Evolutionary conservation across 2,329 filamentous ascomycete genomes (phyloP), one percentile per base, ranked within the genome.

Genomic region (Colletotrichum gloeosporioides): DNA sequence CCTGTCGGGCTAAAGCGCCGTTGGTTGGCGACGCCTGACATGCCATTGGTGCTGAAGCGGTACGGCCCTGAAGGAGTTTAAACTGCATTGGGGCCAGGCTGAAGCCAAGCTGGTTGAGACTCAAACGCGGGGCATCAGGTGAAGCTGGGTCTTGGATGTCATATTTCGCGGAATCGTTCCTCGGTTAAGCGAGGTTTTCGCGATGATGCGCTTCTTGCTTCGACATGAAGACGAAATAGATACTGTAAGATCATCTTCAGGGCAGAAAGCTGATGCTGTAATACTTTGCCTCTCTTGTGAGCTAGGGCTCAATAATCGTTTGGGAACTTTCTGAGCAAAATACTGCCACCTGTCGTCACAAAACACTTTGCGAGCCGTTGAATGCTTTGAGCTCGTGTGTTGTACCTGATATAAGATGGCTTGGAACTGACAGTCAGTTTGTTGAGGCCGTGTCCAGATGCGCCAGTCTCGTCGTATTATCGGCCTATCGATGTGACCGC

Each of bases 191-290:
- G n/a, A 49, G 44, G 44, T 13, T 22, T 22, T 49, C 44, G n/a
- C 12, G n/a, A 53, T 25, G n/a, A 12, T 8, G 44, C n/a, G n/a
- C n/a, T 53, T 22, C 44, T 53, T 53, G 44, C 4, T 13, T 25
- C 44, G 44, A 53, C 13, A 53, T 53, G n/a, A 0, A 3, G 44
- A 53, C 44, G n/a, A 2, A 0, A 22, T 3, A 53, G n/a, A 53
- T 53, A 22, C 0, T 22, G 44, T 13, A 3, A 25, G 6, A 2
- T 2, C 44, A 13, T 0, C 12, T 53, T 53, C 0, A 53, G n/a
- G 0, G 44, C 44, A 0, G 1, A n/a, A 53, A 25, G n/a, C n/a
- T 22, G 15, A n/a, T 53, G 44, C n/a, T 13, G 44, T 53, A 22
- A 53, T 13, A 13, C 44, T 25, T 53, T 53, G 44, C 0, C 44